Evolutionary conservation across 1,139 yeast species (phyloP), one percentile per base, ranked within the genome.

Genomic region (Candida sanyaensis): DNA sequence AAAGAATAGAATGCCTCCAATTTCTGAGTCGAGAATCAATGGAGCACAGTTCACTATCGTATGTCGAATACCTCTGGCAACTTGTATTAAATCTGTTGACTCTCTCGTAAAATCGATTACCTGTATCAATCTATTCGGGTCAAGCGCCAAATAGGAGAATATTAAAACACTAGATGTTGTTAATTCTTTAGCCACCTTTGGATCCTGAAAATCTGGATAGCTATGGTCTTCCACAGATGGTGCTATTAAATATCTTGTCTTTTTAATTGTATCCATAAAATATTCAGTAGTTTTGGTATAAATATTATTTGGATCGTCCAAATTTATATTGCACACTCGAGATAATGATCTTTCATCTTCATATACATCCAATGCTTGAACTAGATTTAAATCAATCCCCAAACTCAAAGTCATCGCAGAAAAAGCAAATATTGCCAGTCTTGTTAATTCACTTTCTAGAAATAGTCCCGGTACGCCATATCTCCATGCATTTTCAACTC

Each of bases 61-160:
- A 23, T 40, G 34, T 42, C 55, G 49, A 37, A 64, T 56, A 1
- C 68, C 66, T 17, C 43, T 50, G 21, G 63, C 46, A 6, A 64
- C 47, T 1, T 64, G 57, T 1, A 68, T 39, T 23, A 57, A 54
- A 45, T 64, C 69, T 1, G 61, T 42, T 23, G 49, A 27, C n/a
- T 52, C 56, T 26, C 29, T 13, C 44, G 48, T 54, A 46, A 59
- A 63, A 13, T 55, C 53, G 1, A 71, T 56, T 28, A 71, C 51
- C 1, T 73, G 72, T 11, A 64, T 50, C n/a, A 67, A 47, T 37
- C 54, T 55, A 49, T 62, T 62, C 1, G 74, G 72, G 50, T 69
- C 73, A 3, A 70, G 49, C 3, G 68, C 67, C 12, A 71, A 50
- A 44, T 60, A 69, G 2, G 68, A 55, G 50, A 59, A 66, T 27